These are phyloP conservation scores for Brassica rapa DNA, from an alignment of 345 rosid genomes.

Conservation along the genomic window DNA sequence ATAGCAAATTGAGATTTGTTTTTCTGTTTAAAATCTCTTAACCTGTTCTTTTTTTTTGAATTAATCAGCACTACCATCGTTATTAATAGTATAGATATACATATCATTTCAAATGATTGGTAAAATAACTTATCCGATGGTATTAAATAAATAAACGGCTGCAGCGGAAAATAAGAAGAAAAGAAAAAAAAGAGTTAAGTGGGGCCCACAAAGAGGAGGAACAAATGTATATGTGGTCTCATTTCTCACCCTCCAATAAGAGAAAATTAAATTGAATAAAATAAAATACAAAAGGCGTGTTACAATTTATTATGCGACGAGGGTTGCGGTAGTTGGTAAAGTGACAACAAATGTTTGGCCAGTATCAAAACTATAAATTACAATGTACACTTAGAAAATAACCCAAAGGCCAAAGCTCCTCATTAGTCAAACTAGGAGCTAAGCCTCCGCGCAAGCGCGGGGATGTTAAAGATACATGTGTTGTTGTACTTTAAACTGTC, in stretches of 20 bases:
- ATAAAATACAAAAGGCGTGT: conserved; percentile 15
- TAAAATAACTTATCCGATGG: neutral
- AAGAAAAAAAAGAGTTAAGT: neutral
- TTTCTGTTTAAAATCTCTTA: neutral
- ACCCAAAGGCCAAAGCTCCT: too few relatives aligned
- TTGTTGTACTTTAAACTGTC: too few relatives aligned
- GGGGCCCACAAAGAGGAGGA: conserved; percentile 8
- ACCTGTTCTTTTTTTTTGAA: neutral
- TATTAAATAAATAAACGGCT: neutral
- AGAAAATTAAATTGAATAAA: neutral
- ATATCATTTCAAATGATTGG: conserved; percentile 20
- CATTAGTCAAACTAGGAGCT: too few relatives aligned
- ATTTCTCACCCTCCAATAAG: conserved; percentile 38
- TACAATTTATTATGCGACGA: conserved; percentile 3
- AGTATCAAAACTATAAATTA: conserved; percentile 23
- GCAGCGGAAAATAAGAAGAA: neutral
- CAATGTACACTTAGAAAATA: neutral
- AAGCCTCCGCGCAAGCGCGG: too few relatives aligned
- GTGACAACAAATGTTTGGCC: conserved; percentile 38
- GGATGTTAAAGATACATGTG: too few relatives aligned
- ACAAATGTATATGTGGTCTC: conserved; percentile 31
- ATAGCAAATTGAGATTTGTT: neutral
- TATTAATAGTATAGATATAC: too few relatives aligned
- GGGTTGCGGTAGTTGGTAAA: conserved; percentile 31
- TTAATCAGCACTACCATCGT: too few relatives aligned